Percentiles rank a stretch among this genome's conserved stretches.
phyloP scores from a whole-genome alignment of 192 early-diverging fungal species.

The Dissophora globulifera region DNA sequence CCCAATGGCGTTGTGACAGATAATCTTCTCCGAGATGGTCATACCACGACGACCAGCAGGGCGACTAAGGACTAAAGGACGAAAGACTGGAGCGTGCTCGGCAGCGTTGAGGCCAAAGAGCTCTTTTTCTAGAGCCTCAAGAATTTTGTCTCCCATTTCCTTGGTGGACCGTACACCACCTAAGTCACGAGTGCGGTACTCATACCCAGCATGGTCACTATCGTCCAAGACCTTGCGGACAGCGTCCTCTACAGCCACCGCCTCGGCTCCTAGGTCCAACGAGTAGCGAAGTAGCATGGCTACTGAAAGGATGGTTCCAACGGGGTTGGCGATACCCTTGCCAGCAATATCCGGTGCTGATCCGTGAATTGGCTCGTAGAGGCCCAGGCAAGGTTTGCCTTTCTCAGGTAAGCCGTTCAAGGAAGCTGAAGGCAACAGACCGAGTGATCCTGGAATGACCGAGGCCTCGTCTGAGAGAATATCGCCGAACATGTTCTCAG shows the following conservation, averaged over 20 bases:
- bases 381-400: slow-evolving; percentile 75
- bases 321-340: slow-evolving; percentile 95
- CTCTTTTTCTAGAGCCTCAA: slow-evolving; percentile 71
- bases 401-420: slow-evolving; percentile 88
- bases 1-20: slow-evolving; percentile 79
- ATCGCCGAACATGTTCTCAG: slow-evolving; percentile 99
- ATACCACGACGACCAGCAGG: slow-evolving; percentile 68
- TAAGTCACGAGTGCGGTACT: slow-evolving; percentile 91
- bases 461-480: slow-evolving; percentile 96
- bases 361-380: slow-evolving; percentile 99
- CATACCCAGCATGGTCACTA: slow-evolving; percentile 70
- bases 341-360: slow-evolving; percentile 99
- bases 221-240: slow-evolving; percentile 93
- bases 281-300: slow-evolving; percentile 97
- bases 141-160: slow-evolving; percentile 94
- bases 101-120: slow-evolving; percentile 66
- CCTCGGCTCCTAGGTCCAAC: slow-evolving; percentile 89
- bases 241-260: slow-evolving; percentile 92
- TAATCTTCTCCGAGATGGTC: slow-evolving; percentile 84
- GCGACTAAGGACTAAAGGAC: slow-evolving; percentile 55
- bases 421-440: slow-evolving; percentile 92
- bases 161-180: slow-evolving; percentile 84
- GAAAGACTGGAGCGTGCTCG: slow-evolving; percentile 37
- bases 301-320: slow-evolving; percentile 95
- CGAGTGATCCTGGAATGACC: slow-evolving; percentile 94